Conservation (phyloP, 2,329 filamentous ascomycete species). For the Annulohypoxylon truncatum region DNA sequence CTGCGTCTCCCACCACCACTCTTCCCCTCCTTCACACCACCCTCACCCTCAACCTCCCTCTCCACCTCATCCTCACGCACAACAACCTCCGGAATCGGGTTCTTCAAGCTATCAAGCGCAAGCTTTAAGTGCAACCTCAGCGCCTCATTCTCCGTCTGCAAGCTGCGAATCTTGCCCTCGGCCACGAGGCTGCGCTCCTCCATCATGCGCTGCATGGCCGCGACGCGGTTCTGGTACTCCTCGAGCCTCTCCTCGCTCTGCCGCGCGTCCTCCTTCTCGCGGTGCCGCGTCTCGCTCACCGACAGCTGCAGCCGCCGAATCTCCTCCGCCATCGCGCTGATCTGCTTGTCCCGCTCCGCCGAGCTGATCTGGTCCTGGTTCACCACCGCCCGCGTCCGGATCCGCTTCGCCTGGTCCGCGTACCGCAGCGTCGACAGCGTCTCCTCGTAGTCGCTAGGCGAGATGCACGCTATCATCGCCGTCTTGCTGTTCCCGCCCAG, state of each 20-base stretch:
- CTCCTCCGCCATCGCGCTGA: constrained; percentile 93
- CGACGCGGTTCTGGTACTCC: constrained; percentile 92
- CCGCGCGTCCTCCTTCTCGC: constrained; percentile 77
- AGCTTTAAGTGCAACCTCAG: constrained; percentile 88
- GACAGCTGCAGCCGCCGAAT: constrained; percentile 87
- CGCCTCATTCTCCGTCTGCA: constrained; percentile 92
- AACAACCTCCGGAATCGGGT: constrained; percentile 79
- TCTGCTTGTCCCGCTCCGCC: constrained; percentile 93
- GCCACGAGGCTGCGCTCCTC: constrained; percentile 91
- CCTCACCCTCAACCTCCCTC: too few relatives aligned
- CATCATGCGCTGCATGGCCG: constrained; percentile 93
- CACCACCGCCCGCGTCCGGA: constrained; percentile 91
- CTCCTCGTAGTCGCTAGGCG: constrained; percentile 95
- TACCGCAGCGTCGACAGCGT: constrained; percentile 96
- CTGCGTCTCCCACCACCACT: constrained; percentile 48
- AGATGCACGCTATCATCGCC: constrained; percentile 98
- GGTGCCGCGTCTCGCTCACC: constrained; percentile 71
- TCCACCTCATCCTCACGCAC: constrained; percentile 51
- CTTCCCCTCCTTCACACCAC: constrained; percentile 46
- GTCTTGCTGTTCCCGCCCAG: constrained; percentile 98
- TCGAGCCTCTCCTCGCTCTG: constrained; percentile 86
- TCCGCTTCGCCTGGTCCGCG: constrained; percentile 96
- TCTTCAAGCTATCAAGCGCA: constrained; percentile 86
- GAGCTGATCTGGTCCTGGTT: constrained; percentile 95
- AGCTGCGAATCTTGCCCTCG: constrained; percentile 91